These are phyloP conservation scores for Galerina marginata DNA, from an alignment of 768 basidiomycete genomes.

Conservation along the genomic window DNA sequence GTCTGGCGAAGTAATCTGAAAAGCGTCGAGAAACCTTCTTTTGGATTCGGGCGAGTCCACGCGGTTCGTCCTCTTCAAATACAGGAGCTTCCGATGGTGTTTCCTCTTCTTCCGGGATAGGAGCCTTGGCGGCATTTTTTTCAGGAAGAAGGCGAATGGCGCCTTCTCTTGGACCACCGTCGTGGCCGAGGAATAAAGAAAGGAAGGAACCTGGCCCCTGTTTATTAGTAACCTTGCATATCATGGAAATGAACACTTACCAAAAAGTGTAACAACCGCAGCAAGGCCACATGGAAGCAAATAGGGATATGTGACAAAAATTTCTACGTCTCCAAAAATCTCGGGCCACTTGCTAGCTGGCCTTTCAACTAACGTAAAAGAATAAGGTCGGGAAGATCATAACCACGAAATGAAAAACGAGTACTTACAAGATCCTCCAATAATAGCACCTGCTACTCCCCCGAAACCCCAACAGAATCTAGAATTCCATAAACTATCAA, in stretches of 20 bases:
- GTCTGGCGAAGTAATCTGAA: constrained; percentile 63
- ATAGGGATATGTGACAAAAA: constrained; percentile 88
- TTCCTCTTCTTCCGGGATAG: constrained; percentile 71
- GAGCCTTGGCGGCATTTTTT: constrained; percentile 57
- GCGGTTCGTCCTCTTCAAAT: constrained; percentile 47
- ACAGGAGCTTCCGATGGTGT: constrained; percentile 49
- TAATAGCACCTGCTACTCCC: constrained; percentile 87
- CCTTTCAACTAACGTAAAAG: constrained; percentile 63
- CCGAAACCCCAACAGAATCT: constrained; percentile 98
- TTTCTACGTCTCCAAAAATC: constrained; percentile 62
- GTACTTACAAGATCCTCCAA: constrained; percentile 80
- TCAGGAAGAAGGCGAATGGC: constrained; percentile 84
- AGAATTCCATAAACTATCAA: not conserved
- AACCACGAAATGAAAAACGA: constrained; percentile 10
- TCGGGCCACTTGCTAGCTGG: constrained; percentile 89
- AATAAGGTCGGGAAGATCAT: constrained; percentile 9
- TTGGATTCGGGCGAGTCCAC: constrained; percentile 46
- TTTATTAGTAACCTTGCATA: not conserved
- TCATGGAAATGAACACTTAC: constrained; percentile 41
- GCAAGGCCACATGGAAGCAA: constrained; percentile 86
- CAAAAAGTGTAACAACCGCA: constrained; percentile 73
- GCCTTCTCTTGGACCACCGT: constrained; percentile 89
- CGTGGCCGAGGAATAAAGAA: constrained; percentile 86
- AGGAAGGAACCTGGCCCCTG: constrained; percentile 73
- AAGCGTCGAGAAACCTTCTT: constrained; percentile 60